Evolutionary conservation across 2,329 filamentous ascomycete species (phyloP), one percentile per base, ranked within the genome.

Genomic region (Chaetomium strumarium): DNA sequence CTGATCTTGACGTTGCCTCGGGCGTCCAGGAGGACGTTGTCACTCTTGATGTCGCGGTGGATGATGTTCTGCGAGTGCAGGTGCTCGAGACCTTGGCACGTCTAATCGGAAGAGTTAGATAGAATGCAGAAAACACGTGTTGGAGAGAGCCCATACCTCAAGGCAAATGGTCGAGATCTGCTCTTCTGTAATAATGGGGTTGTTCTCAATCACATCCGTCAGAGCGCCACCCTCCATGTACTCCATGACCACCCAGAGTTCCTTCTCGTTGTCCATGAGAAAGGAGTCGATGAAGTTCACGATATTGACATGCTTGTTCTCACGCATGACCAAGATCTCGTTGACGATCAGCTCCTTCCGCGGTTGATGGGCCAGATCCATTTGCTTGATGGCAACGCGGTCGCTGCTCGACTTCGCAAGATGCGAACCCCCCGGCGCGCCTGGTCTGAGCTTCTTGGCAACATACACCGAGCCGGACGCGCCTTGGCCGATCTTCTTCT

Each of bases 161-260:
- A 87, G 81, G 70, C 92, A 97, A 60, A 99, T 97, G 5, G 92
- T 96, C 10, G 93, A 90, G 65, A 99, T 99, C 70, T 99, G 93
- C 67, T 96, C 90, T 70, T 99, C 93, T 5, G 87, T 90, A 63
- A 99, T 96, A 52, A 85, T 83, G 2, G 86, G 81, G 70, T 97
- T 99, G 74, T 97, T 96, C 72, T 99, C 93, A 71, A 99, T 99
- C 55, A 99, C 90, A 75, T 99, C 93, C 1, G 93, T 99, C 69
- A 99, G 75, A 57, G 93, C 89, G 73, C 93, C 93, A 63, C 93
- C 93, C 73, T 99, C 93, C 93, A 99, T 99, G 66, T 91, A 99
- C 74, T 99, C 93, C 93, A 99, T 96, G 48, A 99, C 92, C 11
- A 99, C 90, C 93, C 93, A 99, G n/a, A 99, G 80, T 69, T 99